Conservation (phyloP, 768 basidiomycete species). For the Collybia sordida region DNA sequence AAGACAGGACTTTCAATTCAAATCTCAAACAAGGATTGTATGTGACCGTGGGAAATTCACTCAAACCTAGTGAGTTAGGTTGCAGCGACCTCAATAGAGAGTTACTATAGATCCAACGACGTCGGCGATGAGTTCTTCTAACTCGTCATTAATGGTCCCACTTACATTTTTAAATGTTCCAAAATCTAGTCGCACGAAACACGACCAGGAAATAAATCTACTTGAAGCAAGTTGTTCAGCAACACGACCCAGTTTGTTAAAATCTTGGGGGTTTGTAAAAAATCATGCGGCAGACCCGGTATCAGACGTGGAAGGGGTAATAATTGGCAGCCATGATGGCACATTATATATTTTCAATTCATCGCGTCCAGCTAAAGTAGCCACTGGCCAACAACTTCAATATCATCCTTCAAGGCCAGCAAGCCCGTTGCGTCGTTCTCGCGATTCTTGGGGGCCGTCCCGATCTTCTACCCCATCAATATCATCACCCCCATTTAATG, state of each 20-base stretch:
- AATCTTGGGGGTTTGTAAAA: slow-evolving; percentile 23
- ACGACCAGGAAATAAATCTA: slow-evolving; percentile 9
- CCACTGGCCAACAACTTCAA: slow-evolving; percentile 5
- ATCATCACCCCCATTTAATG: slow-evolving; percentile 48
- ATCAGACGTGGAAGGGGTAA: slow-evolving; percentile 15
- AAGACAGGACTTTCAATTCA: no score
- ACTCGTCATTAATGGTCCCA: slow-evolving; percentile 22
- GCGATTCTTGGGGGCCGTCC: slow-evolving; percentile 25
- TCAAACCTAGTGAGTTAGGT: no score
- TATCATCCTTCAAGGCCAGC: slow-evolving; percentile 19
- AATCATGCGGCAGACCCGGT: background rate
- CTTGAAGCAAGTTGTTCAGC: slow-evolving; percentile 31
- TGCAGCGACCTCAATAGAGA: no score
- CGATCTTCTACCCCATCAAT: slow-evolving; percentile 39
- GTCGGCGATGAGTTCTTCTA: slow-evolving; percentile 1
- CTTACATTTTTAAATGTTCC: slow-evolving; percentile 30
- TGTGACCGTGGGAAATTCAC: no score
- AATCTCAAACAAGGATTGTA: no score
- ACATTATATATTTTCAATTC: slow-evolving; percentile 41
- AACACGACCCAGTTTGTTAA: slow-evolving; percentile 28
- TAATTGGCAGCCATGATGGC: slow-evolving; percentile 43
- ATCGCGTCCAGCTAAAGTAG: slow-evolving; percentile 9
- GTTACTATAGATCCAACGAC: background rate
- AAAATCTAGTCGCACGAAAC: slow-evolving; percentile 4
- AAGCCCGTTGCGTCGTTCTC: slow-evolving; percentile 16